Evolutionary conservation across 306 rosid species (phyloP).

Genomic region (Luffa aegyptiaca): DNA sequence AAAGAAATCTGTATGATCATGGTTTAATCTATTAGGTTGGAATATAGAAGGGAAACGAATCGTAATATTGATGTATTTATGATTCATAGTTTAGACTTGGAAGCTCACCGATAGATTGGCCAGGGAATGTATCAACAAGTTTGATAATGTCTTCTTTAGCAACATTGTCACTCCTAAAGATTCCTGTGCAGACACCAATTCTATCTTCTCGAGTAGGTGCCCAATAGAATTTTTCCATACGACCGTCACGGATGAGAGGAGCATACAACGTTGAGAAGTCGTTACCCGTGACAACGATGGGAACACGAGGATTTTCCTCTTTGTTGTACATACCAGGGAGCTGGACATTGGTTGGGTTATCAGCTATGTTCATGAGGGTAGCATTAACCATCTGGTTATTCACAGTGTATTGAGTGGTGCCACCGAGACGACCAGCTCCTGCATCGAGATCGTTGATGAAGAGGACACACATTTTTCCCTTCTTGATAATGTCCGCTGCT

Average conservation of each 20-base stretch:
- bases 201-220: conserved; percentile 65
- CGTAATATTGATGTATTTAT: neutral
- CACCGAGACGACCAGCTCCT: conserved; percentile 70
- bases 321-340: conserved; percentile 85
- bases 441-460: conserved; percentile 78
- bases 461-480: conserved; percentile 59
- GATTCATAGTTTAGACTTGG: neutral
- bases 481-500: conserved; percentile 50
- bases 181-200: conserved; percentile 57
- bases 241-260: conserved; percentile 76
- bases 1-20: conserved; percentile 45
- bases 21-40: neutral
- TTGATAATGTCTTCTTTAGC: conserved; percentile 27
- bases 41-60: neutral
- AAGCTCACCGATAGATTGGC: conserved; percentile 60
- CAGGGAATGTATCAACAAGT: conserved; percentile 66
- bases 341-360: conserved; percentile 61
- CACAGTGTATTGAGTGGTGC: conserved; percentile 71
- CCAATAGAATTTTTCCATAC: conserved; percentile 84
- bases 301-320: conserved; percentile 67
- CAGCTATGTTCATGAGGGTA: conserved; percentile 78
- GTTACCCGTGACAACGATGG: conserved; percentile 65
- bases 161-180: conserved; percentile 44
- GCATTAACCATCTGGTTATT: conserved; percentile 85
- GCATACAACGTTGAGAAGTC: conserved; percentile 77